Evolutionary conservation across 2,329 filamentous ascomycete species (phyloP).

Genomic region (Cladosporium halotolerans): DNA sequence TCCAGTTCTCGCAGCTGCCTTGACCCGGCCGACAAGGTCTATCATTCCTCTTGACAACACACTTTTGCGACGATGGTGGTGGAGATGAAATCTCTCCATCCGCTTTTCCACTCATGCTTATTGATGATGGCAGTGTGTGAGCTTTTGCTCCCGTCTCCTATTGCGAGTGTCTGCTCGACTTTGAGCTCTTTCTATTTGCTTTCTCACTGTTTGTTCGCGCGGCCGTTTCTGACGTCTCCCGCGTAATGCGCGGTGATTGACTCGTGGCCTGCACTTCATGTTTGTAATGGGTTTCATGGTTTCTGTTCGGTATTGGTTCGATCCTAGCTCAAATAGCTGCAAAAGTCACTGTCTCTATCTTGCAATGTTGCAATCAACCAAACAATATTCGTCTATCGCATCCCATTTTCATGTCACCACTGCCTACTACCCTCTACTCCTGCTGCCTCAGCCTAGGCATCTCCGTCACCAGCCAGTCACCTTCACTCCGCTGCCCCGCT

Average conservation of each 20-base stretch:
- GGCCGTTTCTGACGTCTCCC: conserved; percentile 34
- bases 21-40: not conserved
- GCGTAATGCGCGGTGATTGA: conserved; percentile 3
- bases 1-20: not conserved
- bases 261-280: conserved; percentile 10
- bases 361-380: not conserved
- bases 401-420: not conserved
- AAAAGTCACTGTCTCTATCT: conserved; percentile 8
- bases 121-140: conserved; percentile 1
- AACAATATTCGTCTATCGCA: not conserved
- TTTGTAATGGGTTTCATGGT: conserved; percentile 3
- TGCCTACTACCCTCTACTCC: not conserved
- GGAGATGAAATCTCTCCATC: not conserved
- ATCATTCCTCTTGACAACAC: not conserved
- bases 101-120: not conserved
- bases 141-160: conserved; percentile 7
- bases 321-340: conserved; percentile 2
- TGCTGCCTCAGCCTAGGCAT: not conserved
- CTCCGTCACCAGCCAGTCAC: no score
- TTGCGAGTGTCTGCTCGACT: conserved; percentile 2
- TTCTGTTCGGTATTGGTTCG: not conserved
- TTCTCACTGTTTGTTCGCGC: conserved; percentile 9
- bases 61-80: conserved; percentile 9
- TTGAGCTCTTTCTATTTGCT: conserved; percentile 2
- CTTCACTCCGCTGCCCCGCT: no score